These are phyloP conservation scores for Conoideocrella luteorostrata DNA, from an alignment of 2,329 filamentous ascomycete genomes.

Conservation along the genomic window DNA sequence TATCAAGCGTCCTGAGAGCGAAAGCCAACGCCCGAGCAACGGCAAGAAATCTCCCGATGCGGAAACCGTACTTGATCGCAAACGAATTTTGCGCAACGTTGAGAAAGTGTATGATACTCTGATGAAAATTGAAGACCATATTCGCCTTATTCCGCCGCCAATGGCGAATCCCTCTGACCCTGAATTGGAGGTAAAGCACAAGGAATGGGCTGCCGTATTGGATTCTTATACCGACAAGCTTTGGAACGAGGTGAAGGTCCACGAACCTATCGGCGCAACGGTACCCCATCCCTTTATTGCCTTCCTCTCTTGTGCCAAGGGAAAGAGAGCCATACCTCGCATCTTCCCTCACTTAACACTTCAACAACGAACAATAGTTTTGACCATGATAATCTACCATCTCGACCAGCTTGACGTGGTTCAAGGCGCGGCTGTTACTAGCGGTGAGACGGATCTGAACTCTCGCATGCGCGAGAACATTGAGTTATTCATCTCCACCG, in stretches of 20 bases:
- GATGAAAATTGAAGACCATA: constrained; percentile 92
- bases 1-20: constrained; percentile 79
- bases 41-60: constrained; percentile 34
- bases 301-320: constrained; percentile 89
- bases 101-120: constrained; percentile 82
- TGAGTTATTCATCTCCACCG: constrained; percentile 79
- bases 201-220: constrained; percentile 60
- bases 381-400: constrained; percentile 93
- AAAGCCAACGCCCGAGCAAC: constrained; percentile 45
- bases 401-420: constrained; percentile 90
- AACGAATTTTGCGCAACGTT: constrained; percentile 77
- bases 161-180: constrained; percentile 53
- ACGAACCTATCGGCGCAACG: constrained; percentile 77
- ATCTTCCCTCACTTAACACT: constrained; percentile 91
- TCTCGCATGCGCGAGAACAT: constrained; percentile 81
- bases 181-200: constrained; percentile 65
- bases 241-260: constrained; percentile 84
- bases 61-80: constrained; percentile 62
- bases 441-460: constrained; percentile 66
- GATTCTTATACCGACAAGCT: constrained; percentile 70
- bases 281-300: constrained; percentile 90
- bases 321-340: constrained; percentile 90
- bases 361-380: constrained; percentile 86
- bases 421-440: constrained; percentile 66
- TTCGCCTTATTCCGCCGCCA: constrained; percentile 65